These are phyloP conservation scores for Cavenderia fasciculata DNA, from an alignment of 78 protist genomes.

Conservation along the genomic window DNA sequence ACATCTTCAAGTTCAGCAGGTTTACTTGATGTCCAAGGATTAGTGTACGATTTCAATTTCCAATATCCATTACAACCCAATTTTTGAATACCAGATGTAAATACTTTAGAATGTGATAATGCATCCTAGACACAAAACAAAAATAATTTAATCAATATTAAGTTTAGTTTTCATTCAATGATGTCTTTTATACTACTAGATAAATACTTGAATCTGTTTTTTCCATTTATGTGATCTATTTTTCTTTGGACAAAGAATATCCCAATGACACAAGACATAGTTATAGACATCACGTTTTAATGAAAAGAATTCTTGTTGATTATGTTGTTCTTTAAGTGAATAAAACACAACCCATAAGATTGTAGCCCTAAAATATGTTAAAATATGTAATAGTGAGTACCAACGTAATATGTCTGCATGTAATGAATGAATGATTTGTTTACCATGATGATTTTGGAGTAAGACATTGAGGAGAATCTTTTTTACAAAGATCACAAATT, in stretches of 20 bases:
- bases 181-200: neutral
- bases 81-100: slow-evolving; percentile 66
- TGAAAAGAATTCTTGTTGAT: slow-evolving; percentile 57
- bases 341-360: slow-evolving; percentile 77
- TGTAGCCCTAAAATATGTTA: slow-evolving; percentile 9
- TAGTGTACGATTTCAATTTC: slow-evolving; percentile 45
- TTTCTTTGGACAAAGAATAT: slow-evolving; percentile 39
- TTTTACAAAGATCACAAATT: slow-evolving; percentile 5
- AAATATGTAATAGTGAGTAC: neutral
- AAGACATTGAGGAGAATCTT: slow-evolving; percentile 27
- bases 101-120: slow-evolving; percentile 66
- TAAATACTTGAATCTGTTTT: slow-evolving; percentile 68
- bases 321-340: slow-evolving; percentile 12
- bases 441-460: slow-evolving; percentile 55
- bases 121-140: slow-evolving; percentile 31
- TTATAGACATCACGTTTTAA: slow-evolving; percentile 47
- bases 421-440: neutral
- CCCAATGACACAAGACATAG: slow-evolving; percentile 62
- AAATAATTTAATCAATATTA: neutral
- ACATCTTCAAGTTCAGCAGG: slow-evolving; percentile 36
- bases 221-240: slow-evolving; percentile 66
- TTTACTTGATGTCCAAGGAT: slow-evolving; percentile 56
- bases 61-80: slow-evolving; percentile 78
- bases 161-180: neutral
- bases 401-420: neutral